phyloP scores from a whole-genome alignment of 495 filamentous ascomycete species.

The Penicillium argentinense region DNA sequence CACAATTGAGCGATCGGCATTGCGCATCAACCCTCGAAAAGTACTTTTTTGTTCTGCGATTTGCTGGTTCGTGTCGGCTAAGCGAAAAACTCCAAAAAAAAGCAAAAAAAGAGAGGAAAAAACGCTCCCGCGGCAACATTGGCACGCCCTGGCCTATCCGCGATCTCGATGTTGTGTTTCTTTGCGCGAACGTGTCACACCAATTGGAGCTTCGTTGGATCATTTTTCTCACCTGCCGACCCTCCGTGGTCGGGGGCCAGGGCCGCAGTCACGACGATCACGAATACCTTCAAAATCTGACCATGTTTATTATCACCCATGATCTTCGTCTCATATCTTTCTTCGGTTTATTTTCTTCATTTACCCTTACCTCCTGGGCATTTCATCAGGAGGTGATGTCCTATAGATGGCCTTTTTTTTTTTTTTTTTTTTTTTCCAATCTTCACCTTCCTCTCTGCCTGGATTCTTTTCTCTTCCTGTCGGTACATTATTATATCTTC shows the following conservation, averaged over 20 bases:
- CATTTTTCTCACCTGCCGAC: conserved; percentile 6
- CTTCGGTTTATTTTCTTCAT: conserved; percentile 15
- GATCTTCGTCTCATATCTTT: conserved; percentile 25
- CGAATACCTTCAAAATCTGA: conserved; percentile 37
- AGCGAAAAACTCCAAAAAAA: conserved; percentile 30
- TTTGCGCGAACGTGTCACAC: conserved; percentile 10
- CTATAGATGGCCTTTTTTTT: conserved; percentile 33
- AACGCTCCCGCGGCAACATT: conserved; percentile 36
- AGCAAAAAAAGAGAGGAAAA: conserved; percentile 35
- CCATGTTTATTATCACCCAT: conserved; percentile 40
- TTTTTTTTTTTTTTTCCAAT: conserved; percentile 17
- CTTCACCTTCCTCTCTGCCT: conserved; percentile 13
- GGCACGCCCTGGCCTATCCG: conserved; percentile 27
- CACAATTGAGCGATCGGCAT: conserved; percentile 22
- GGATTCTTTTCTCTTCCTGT: conserved; percentile 25
- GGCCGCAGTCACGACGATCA: conserved; percentile 49
- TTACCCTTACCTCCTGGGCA: conserved; percentile 29
- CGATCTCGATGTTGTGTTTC: conserved; percentile 2
- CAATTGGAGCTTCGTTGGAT: background rate
- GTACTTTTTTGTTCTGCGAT: conserved; percentile 35
- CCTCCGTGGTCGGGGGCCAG: conserved; percentile 9
- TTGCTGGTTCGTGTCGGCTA: conserved; percentile 28
- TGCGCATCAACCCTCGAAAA: conserved; percentile 35
- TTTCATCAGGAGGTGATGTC: conserved; percentile 33
- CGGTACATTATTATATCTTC: conserved; percentile 32